phyloP scores from a whole-genome alignment of 345 rosid genomes.

The Nasturtium officinale region DNA sequence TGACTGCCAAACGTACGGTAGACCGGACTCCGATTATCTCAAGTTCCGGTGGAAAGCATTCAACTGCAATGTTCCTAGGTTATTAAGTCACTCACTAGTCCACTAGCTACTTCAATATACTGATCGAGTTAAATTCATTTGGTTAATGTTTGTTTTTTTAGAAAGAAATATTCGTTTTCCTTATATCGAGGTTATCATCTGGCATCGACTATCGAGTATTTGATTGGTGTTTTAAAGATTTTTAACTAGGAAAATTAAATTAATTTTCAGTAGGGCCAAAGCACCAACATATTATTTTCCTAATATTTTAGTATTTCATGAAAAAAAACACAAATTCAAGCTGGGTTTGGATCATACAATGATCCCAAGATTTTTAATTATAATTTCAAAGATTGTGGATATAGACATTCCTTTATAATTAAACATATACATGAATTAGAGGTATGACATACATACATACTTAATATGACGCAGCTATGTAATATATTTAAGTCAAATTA shows the following conservation, averaged over 20 bases:
- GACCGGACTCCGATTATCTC: constrained; percentile 88
- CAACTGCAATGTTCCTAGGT: constrained; percentile 88
- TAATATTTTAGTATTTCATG: neutral
- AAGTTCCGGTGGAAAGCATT: constrained; percentile 88
- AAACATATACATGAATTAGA: neutral
- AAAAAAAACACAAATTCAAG: neutral
- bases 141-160: neutral
- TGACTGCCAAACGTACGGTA: constrained; percentile 79
- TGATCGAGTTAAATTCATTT: neutral
- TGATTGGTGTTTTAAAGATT: neutral
- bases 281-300: neutral
- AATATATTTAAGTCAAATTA: neutral
- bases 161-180: neutral
- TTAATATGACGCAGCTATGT: neutral
- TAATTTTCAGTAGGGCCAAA: neutral
- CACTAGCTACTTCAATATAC: neutral
- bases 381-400: neutral
- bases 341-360: constrained; percentile 11
- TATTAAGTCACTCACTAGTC: constrained; percentile 7
- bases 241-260: neutral
- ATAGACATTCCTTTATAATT: neutral
- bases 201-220: neutral
- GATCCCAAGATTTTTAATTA: neutral
- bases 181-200: constrained; percentile 6
- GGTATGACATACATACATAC: neutral